Conservation (phyloP, 441 rosid genomes). For the Arabidopsis lyrata region DNA sequence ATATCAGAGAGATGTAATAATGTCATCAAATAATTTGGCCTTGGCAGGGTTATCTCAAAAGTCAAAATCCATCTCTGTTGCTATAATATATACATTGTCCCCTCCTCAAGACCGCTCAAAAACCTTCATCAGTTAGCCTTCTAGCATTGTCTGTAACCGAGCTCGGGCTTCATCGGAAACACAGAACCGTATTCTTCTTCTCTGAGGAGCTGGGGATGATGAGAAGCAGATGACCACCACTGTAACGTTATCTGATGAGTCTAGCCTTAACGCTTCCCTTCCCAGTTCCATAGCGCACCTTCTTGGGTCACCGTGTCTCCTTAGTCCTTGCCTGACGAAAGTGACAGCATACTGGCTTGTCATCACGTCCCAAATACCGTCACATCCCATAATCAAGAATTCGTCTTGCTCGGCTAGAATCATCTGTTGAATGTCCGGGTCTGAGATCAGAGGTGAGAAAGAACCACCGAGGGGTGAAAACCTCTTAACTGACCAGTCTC, state of each 20-base stretch:
- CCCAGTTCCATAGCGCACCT: slow-evolving; percentile 73
- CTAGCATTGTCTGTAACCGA: slow-evolving; percentile 62
- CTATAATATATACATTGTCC: slow-evolving; percentile 37
- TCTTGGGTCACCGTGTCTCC: slow-evolving; percentile 77
- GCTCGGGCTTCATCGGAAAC: slow-evolving; percentile 73
- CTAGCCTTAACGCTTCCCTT: slow-evolving; percentile 77
- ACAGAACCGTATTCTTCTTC: slow-evolving; percentile 56
- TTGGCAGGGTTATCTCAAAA: slow-evolving; percentile 25
- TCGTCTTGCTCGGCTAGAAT: slow-evolving; percentile 72
- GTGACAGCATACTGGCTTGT: slow-evolving; percentile 83
- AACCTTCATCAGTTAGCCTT: slow-evolving; percentile 46
- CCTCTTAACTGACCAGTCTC: slow-evolving; percentile 79
- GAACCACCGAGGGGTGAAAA: slow-evolving; percentile 37
- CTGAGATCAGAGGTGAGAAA: slow-evolving; percentile 67
- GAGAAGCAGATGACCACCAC: slow-evolving; percentile 76
- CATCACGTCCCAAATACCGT: slow-evolving; percentile 91
- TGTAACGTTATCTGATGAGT: slow-evolving; percentile 72
- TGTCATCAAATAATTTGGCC: slow-evolving; percentile 30
- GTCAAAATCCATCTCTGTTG: slow-evolving; percentile 23
- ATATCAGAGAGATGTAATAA: slow-evolving; percentile 26
- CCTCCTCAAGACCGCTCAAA: slow-evolving; percentile 24
- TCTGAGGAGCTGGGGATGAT: slow-evolving; percentile 62
- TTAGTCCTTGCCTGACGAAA: slow-evolving; percentile 75
- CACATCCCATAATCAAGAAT: slow-evolving; percentile 84
- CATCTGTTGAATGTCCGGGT: slow-evolving; percentile 70